Base-by-base conservation (phyloP, 192 early-diverging fungal species). In the Cetraspora pellucida region DNA sequence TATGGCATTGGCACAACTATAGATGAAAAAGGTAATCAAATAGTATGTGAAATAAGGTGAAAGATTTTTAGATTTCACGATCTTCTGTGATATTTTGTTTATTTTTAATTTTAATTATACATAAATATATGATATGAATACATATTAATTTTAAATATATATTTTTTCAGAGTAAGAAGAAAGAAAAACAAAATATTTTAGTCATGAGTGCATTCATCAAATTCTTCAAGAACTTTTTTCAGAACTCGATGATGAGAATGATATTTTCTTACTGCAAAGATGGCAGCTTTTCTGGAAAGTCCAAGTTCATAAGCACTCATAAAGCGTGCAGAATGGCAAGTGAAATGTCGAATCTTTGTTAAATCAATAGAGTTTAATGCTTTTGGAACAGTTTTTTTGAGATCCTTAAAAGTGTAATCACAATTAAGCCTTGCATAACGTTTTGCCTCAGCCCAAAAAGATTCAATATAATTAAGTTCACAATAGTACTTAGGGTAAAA, bases 401-500 rank as follows among this genome's bases (percentile, higher is more conserved):
- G 30, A 21, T 16, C 45, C 31, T 52, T 66, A 9, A 11, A 68
- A 2, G 67, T 68, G 10, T 66, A 68, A 58, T 77, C 2, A 21
- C 61, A 77, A 77, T 72, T 19, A 52, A 44, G n/a, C n/a, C 46
- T 30, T 31, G 57, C 17, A 58, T 77, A 77, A 23, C 28, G 37
- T 52, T 77, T 66, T 55, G 75, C 75, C 13, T 16, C 75, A 4
- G 50, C 50, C 63, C n/a, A n/a, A n/a, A n/a, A n/a, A n/a, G n/a
- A n/a, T n/a, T n/a, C n/a, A n/a, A n/a, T n/a, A n/a, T n/a, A 66
- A 55, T 77, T 77, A 0, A 77, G 65, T n/a, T 77, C 61, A 43
- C 23, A 57, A 16, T 77, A 49, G 44, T 55, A 77, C 17, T 77
- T 77, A 0, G 47, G 50, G 43, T 77, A 77, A 47, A 54, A 77